Evolutionary conservation across 2,329 filamentous ascomycete genomes (phyloP), one percentile per base, ranked within the genome.

Genomic region (Tolypocladium album): DNA sequence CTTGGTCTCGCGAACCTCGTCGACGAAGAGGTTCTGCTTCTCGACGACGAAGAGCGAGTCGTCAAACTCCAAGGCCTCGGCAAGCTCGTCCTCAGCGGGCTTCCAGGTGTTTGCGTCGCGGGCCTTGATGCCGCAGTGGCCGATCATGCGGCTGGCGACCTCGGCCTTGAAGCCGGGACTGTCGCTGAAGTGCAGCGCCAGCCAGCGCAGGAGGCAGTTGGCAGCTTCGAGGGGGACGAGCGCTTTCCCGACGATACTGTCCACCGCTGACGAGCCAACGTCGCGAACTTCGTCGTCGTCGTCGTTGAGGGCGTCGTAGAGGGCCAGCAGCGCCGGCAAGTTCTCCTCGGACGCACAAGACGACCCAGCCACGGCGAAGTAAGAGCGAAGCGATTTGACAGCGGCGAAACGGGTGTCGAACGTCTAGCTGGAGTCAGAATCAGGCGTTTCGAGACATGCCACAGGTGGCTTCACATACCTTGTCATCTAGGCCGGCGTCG

Each of bases 11-110:
- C 86, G 80, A 7, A 90, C 83, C 65, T 92, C 87, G 70, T 97
- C 93, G 57, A 93, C 78, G 71, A 90, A 97, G n/a, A 97, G 80
- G 70, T 99, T 99, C 70, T 96, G 92, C 71, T 95, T 92, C 74
- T 99, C 94, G 60, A 91, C 82, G 0, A 83, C 87, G 70, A 99
- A 99, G 0, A 99, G 82, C 4, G 86, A 79, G 63, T 86, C 83
- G 68, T 90, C 83, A 65, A 81, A 77, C 59, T 75, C 72, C 67
- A 84, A 70, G 4, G 82, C 79, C 11, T 69, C 63, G 3, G 68
- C 62, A 24, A 87, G 74, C 60, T 80, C 76, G 1, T 65, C 57
- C 31, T 68, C 67, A 0, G 77, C 75, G 0, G 75, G 57, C 6
- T 64, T 50, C 68, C 62, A 63, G 56, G 56, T 55, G 38, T 40